These are phyloP conservation scores for Spiraea crenata DNA, from an alignment of 331 rosid genomes.

Conservation along the genomic window DNA sequence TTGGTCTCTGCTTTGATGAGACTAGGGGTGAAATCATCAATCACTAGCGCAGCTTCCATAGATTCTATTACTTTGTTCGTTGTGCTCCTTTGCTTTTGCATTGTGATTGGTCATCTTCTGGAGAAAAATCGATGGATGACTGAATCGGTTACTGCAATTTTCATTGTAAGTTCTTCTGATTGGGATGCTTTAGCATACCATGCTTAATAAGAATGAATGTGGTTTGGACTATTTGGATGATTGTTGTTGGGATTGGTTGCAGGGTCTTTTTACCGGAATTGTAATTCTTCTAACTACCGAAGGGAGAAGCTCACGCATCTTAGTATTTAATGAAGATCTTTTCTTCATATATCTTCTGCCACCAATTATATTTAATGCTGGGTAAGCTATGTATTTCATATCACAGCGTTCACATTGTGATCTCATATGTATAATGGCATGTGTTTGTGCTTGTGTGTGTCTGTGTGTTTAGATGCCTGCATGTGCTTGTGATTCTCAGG, in stretches of 20 bases:
- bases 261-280: conserved; percentile 57
- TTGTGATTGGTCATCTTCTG: conserved; percentile 59
- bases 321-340: conserved; percentile 49
- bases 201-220: neutral
- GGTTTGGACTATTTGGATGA: neutral
- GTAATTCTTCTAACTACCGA: conserved; percentile 42
- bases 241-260: conserved; percentile 11
- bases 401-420: neutral
- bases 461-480: no score
- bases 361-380: conserved; percentile 72
- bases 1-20: conserved; percentile 31
- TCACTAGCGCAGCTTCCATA: conserved; percentile 29
- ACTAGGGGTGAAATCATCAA: conserved; percentile 7
- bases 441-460: no score
- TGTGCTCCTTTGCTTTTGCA: conserved; percentile 51
- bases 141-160: conserved; percentile 51
- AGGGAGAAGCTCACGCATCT: conserved; percentile 51
- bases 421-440: neutral
- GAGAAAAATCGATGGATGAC: conserved; percentile 58
- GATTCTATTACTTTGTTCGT: conserved; percentile 52
- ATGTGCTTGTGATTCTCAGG: no score
- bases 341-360: conserved; percentile 75
- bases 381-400: conserved; percentile 38
- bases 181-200: neutral
- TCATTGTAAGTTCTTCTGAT: conserved; percentile 44